phyloP scores from a whole-genome alignment of 768 basidiomycete species.

The Tricholoma saponaceum region DNA sequence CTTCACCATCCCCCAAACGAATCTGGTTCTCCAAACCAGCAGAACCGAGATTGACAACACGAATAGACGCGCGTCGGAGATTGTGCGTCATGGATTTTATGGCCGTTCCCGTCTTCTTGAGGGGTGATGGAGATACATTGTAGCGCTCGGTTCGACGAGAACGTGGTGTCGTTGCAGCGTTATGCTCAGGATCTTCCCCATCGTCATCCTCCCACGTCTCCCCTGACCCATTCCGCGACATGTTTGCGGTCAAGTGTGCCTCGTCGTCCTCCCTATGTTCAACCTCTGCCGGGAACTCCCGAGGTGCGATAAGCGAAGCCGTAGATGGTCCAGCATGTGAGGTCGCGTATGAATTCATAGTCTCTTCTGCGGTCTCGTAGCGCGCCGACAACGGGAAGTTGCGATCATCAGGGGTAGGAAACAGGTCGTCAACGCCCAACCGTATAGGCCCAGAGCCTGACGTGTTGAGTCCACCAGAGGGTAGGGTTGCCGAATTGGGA shows the following conservation, averaged over 20 bases:
- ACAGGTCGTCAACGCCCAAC: constrained; percentile 40
- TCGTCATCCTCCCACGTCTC: constrained; percentile 19
- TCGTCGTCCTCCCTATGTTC: constrained; percentile 54
- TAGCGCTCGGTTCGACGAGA: constrained; percentile 47
- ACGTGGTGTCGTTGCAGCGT: constrained; percentile 35
- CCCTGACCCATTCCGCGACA: constrained; percentile 32
- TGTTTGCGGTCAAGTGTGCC: constrained; percentile 51
- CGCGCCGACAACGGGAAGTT: constrained; percentile 29
- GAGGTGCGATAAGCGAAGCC: constrained; percentile 41
- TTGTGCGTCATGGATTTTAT: constrained; percentile 55
- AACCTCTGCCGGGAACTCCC: constrained; percentile 34
- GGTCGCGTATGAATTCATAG: constrained; percentile 34
- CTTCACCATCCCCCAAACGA: constrained; percentile 45
- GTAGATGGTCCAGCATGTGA: constrained; percentile 48
- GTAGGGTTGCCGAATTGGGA: constrained; percentile 18
- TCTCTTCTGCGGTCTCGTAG: constrained; percentile 28
- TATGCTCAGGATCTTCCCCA: constrained; percentile 46
- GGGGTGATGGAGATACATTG: constrained; percentile 49
- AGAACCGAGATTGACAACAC: constrained; percentile 78
- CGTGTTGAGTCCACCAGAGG: constrained; percentile 8
- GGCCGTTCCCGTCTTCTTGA: constrained; percentile 57
- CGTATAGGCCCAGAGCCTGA: constrained; percentile 18
- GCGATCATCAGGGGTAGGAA: constrained; percentile 40
- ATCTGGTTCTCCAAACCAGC: constrained; percentile 57
- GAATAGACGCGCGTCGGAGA: constrained; percentile 60